A percentile compares a stretch with the other conserved stretches of the same genome.
phyloP scores from a whole-genome alignment of 129 eudicot genomes.

The Kitagawia praeruptora region DNA sequence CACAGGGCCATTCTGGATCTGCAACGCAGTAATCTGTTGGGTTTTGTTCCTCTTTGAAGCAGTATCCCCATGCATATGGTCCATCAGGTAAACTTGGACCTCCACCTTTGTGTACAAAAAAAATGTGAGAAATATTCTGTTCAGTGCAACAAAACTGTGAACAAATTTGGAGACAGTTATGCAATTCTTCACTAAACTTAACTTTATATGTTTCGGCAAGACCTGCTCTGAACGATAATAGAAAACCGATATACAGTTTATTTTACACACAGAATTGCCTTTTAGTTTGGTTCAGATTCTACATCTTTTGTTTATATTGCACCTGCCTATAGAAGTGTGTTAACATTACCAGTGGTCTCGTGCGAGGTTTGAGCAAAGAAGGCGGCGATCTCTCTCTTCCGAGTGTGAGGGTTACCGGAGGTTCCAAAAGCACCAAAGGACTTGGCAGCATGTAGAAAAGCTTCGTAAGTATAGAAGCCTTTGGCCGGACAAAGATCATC shows the following conservation, averaged over 20 bases:
- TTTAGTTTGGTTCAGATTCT: neutral
- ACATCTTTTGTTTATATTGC: too few relatives aligned
- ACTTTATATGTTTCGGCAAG: too few relatives aligned
- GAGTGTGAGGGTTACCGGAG: slow-evolving; percentile 15
- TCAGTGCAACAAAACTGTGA: too few relatives aligned
- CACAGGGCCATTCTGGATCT: slow-evolving; percentile 20
- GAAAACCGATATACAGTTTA: too few relatives aligned
- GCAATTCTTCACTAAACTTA: too few relatives aligned
- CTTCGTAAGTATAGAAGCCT: slow-evolving; percentile 30
- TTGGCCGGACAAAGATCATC: slow-evolving; percentile 17
- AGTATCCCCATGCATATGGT: slow-evolving; percentile 24
- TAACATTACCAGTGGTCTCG: slow-evolving; percentile 23
- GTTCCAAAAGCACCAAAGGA: slow-evolving; percentile 20
- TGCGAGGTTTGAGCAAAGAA: slow-evolving; percentile 37
- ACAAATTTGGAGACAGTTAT: too few relatives aligned
- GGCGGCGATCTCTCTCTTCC: slow-evolving; percentile 30
- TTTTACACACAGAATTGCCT: too few relatives aligned
- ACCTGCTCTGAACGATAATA: too few relatives aligned
- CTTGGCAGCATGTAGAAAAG: slow-evolving; percentile 23
- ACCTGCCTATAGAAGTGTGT: neutral
- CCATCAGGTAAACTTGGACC: slow-evolving; percentile 22
- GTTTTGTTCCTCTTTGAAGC: slow-evolving; percentile 15
- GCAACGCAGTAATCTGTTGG: slow-evolving; percentile 17
- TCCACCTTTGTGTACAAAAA: slow-evolving; percentile 7
- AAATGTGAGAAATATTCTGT: too few relatives aligned